Evolutionary conservation across 2,329 filamentous ascomycete genomes (phyloP), one percentile per base, ranked within the genome.

Genomic region (Aureobasidium sp.): DNA sequence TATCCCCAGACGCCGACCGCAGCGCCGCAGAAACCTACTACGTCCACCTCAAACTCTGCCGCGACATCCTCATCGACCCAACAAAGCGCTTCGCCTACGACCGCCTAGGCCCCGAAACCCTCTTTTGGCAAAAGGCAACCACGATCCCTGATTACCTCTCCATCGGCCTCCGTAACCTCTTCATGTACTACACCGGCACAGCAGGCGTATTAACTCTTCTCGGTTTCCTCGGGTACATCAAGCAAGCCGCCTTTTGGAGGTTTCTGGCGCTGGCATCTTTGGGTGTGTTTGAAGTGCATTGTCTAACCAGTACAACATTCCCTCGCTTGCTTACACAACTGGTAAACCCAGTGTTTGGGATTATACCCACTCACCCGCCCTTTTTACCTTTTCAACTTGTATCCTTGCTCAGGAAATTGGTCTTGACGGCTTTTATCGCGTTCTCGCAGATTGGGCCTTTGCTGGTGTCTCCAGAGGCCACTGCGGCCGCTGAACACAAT

Each of bases 331-430:
- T 82, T 27, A 74, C 77, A 1, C 70, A 73, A 3, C 66, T 81
- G 14, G 64, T 82, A 31, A 82, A 79, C 63, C 82, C 80, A 39
- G 73, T 78, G n/a, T 67, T 78, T 47, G 68, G 66, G 9, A 75
- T 68, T 60, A 78, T 75, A 20, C 67, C 71, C 7, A 25, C 75
- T 0, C 57, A 49, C 61, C 45, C 22, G 3, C 83, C 87, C 3
- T 89, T 88, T 67, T 81, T 97, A 4, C 93, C 92, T 2, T 99
- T 94, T 72, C 92, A 99, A 76, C 79, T 89, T 67, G 82, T 97
- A 62, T 77, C 82, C 15, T 82, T 97, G 7, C 84, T 88, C 6
- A 86, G 92, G 64, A 90, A 90, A 71, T 77, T 90, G 25, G 85
- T 86, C 17, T 78, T 97, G 57, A 92, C 91, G 2, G 75, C 90